A percentile compares a stretch with the other conserved stretches of the same genome.
Conservation (phyloP, 2,329 filamentous ascomycete genomes). For the Fusarium pilosicola region DNA sequence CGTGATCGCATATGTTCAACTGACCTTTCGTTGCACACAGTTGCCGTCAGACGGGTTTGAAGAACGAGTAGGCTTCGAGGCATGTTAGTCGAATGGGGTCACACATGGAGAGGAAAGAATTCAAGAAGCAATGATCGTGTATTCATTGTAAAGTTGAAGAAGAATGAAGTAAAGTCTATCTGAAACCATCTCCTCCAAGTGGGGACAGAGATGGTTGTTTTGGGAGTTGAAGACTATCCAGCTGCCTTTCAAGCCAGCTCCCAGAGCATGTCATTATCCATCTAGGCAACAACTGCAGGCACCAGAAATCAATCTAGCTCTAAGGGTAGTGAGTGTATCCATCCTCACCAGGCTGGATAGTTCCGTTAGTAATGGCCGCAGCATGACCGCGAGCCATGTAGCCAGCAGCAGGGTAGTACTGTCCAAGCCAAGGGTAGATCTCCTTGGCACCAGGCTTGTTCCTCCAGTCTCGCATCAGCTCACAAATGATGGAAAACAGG, state of each 20-base stretch:
- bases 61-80: neutral
- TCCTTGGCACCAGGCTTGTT: constrained; percentile 61
- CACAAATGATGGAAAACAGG: constrained; percentile 71
- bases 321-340: neutral
- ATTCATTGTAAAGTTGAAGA: neutral
- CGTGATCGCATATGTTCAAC: rapidly evolving
- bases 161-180: constrained; percentile 9
- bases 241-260: neutral
- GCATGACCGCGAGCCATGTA: constrained; percentile 70
- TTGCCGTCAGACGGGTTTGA: rapidly evolving
- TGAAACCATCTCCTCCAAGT: neutral
- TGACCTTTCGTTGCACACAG: rapidly evolving
- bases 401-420: constrained; percentile 73
- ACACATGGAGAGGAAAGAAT: rapidly evolving
- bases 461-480: constrained; percentile 78
- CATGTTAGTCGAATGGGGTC: too few relatives aligned
- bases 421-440: constrained; percentile 71
- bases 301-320: too few relatives aligned
- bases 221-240: neutral
- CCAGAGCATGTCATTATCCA: too few relatives aligned
- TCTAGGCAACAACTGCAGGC: neutral
- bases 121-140: neutral
- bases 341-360: constrained; percentile 65
- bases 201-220: neutral
- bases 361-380: constrained; percentile 69